These are phyloP conservation scores for Akanthomyces lecanii DNA, from an alignment of 2,329 filamentous ascomycete genomes.

Conservation along the genomic window DNA sequence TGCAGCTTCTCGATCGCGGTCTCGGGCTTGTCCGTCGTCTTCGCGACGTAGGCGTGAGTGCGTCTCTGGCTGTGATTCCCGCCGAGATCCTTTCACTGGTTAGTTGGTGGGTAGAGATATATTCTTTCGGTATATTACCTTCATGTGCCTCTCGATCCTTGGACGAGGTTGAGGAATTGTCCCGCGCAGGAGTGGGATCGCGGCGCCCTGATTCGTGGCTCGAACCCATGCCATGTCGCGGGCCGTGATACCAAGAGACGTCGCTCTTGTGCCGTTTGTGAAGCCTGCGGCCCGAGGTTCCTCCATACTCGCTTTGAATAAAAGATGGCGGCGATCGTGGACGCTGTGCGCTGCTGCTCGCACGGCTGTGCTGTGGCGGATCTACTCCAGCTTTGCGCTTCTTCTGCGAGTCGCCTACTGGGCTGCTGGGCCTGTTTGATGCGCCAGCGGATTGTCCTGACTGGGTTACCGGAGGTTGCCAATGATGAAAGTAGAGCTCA, in stretches of 20 bases:
- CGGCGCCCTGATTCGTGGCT: constrained; percentile 1
- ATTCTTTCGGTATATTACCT: not conserved
- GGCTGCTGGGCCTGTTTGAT: constrained; percentile 65
- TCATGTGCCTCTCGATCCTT: constrained; percentile 13
- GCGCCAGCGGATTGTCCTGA: constrained; percentile 44
- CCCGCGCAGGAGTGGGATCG: constrained; percentile 10
- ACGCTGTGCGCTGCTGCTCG: constrained; percentile 25
- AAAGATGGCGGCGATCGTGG: constrained; percentile 32
- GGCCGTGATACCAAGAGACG: constrained; percentile 32
- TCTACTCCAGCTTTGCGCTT: constrained; percentile 66
- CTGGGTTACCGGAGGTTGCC: constrained; percentile 75
- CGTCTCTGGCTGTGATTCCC: constrained; percentile 8
- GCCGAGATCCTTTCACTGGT: not conserved
- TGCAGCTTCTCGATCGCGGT: not conserved
- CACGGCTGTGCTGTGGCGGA: constrained; percentile 36
- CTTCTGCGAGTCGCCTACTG: constrained; percentile 74
- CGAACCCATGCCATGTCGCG: constrained; percentile 21
- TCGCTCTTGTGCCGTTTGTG: constrained; percentile 37
- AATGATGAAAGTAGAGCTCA: constrained; percentile 85
- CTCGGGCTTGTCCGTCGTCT: not conserved
- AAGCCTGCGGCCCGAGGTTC: constrained; percentile 22
- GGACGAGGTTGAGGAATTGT: constrained; percentile 17
- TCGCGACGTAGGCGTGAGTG: not conserved
- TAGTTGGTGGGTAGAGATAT: not conserved
- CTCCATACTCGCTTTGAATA: constrained; percentile 26